Evolutionary conservation across 345 rosid genomes (phyloP), one percentile per base, ranked within the genome.

Genomic region (Triadica sebifera): DNA sequence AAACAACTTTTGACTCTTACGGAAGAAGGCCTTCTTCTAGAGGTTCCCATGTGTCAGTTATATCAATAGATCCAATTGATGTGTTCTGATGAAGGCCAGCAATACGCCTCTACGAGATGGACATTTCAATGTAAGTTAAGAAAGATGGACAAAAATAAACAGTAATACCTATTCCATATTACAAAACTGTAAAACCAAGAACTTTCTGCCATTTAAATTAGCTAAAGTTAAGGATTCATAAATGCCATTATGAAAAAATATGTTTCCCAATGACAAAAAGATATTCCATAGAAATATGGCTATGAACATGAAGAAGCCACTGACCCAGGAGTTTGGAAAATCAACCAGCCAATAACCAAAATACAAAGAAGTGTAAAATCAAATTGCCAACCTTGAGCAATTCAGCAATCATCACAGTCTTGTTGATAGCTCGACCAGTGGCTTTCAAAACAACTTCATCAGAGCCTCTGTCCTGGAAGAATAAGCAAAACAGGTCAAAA

Each of bases 41-140:
- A 11, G 90, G 90, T 41, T 87, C 90, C 90, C 90, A 85, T n/a
- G 88, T 87, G 62, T 87, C 87, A 5, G 87, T 85, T 60, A 87
- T 85, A 60, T 85, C 84, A 29, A 75, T 85, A 41, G 88, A 87
- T 39, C 86, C 83, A 45, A 80, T 83, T 46, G 82, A 52, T 24
- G 85, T 81, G 59, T 67, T 78, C 77, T 87, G 90, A 72, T 87
- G 88, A 63, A 87, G 83, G 68, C 85, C 87, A 24, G 67, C 81
- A 70, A 87, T 80, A 65, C 88, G 79, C 59, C 88, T 83, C 87
- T 87, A 66, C 41, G 61, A 61, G 8, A 4, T 8, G 29, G 22
- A 41, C 11, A 71, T 51, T 69, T 34, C 24, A 67, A 69, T 0
- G 22, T 51, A 51, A 51, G 5, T 34, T 17, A 19, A 24, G 56